Evolutionary conservation across 495 filamentous ascomycete genomes (phyloP).

Genomic region (Astrocystis sublimbata): DNA sequence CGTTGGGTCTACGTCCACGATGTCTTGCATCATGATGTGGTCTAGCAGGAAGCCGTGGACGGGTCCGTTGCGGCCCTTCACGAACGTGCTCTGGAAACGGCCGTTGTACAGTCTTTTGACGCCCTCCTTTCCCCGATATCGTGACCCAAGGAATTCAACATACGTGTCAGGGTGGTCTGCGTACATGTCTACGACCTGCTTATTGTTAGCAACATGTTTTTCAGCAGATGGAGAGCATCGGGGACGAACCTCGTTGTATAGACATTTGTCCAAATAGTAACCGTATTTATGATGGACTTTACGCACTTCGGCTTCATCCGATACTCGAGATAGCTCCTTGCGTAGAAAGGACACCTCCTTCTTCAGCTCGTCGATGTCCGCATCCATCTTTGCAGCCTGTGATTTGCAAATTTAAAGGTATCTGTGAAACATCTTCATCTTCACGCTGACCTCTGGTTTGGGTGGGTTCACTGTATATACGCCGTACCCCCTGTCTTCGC

Average conservation of each 20-base stretch:
- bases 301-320: constrained; percentile 52
- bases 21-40: constrained; percentile 59
- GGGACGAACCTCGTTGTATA: constrained; percentile 52
- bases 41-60: constrained; percentile 57
- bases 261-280: constrained; percentile 61
- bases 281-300: constrained; percentile 59
- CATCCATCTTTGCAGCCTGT: constrained; percentile 16
- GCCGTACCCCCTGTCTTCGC: neutral
- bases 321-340: constrained; percentile 27
- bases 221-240: neutral
- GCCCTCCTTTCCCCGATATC: constrained; percentile 55
- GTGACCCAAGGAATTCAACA: constrained; percentile 57
- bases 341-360: constrained; percentile 31
- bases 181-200: constrained; percentile 52
- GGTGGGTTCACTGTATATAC: constrained; percentile 10
- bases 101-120: constrained; percentile 55
- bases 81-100: constrained; percentile 51
- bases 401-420: neutral
- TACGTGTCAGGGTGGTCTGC: constrained; percentile 55
- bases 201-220: neutral
- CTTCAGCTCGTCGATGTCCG: constrained; percentile 28
- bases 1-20: constrained; percentile 47
- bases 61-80: constrained; percentile 55
- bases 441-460: neutral
- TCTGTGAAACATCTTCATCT: neutral